A percentile compares a stretch with the other conserved stretches of the same genome.
These are phyloP conservation scores for Cordyceps cicadae DNA, from an alignment of 2,329 filamentous ascomycete species.

Conservation along the genomic window DNA sequence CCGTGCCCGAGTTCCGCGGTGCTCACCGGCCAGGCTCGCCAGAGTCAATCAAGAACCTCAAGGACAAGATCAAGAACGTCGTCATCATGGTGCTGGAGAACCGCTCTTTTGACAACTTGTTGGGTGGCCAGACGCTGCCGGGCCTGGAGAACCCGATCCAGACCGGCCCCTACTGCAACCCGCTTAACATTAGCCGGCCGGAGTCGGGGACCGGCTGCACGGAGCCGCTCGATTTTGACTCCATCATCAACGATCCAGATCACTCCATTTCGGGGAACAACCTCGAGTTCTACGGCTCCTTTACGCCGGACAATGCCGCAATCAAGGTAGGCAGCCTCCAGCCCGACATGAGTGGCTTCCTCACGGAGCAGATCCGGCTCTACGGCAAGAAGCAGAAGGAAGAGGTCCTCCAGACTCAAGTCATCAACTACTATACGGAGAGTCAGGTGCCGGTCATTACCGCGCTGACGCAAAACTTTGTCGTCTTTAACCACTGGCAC, in stretches of 20 bases:
- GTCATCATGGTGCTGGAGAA: conserved; percentile 40
- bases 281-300: conserved; percentile 34
- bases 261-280: conserved; percentile 35
- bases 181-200: conserved; percentile 24
- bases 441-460: conserved; percentile 33
- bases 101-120: conserved; percentile 35
- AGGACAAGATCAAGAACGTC: conserved; percentile 37
- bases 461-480: conserved; percentile 30
- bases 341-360: conserved; percentile 28
- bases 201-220: conserved; percentile 21
- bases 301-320: conserved; percentile 27
- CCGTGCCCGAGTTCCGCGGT: neutral
- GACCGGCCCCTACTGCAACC: conserved; percentile 34
- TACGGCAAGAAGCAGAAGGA: conserved; percentile 25
- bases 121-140: conserved; percentile 30
- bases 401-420: conserved; percentile 27
- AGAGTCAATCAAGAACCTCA: conserved; percentile 19
- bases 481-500: conserved; percentile 37
- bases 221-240: conserved; percentile 30
- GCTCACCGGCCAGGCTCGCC: conserved; percentile 7
- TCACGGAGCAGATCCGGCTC: conserved; percentile 30
- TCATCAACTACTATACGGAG: conserved; percentile 37
- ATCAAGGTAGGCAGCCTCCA: conserved; percentile 25
- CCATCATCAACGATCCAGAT: conserved; percentile 32
- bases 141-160: conserved; percentile 34